Conservation (phyloP, 2,329 filamentous ascomycete genomes). For the Hymenoscyphus repandus region DNA sequence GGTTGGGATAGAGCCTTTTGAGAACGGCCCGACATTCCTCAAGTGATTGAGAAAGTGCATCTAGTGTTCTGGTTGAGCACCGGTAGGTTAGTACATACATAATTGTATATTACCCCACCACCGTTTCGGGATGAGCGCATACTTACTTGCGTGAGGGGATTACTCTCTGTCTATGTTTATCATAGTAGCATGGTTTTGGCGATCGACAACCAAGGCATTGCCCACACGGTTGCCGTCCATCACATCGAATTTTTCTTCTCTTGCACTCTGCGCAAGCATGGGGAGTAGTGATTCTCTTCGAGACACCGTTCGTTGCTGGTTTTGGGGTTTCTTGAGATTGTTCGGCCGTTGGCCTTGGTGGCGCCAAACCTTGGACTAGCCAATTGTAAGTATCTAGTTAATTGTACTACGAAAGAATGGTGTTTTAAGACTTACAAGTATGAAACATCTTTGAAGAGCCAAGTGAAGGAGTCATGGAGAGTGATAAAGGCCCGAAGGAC, state of each 20-base stretch:
- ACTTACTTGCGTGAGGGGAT: conserved; percentile 72
- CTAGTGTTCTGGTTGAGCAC: conserved; percentile 42
- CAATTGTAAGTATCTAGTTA: not conserved
- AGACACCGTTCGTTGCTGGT: conserved; percentile 32
- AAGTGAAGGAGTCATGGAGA: conserved; percentile 27
- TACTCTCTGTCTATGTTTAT: conserved; percentile 71
- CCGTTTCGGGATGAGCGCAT: conserved; percentile 1
- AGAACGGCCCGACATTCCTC: conserved; percentile 62
- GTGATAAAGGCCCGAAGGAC: conserved; percentile 5
- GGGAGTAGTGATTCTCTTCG: conserved; percentile 50
- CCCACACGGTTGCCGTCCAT: conserved; percentile 75
- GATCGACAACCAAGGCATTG: conserved; percentile 79
- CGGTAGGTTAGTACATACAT: conserved; percentile 17
- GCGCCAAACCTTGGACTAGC: conserved; percentile 30
- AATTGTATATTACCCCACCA: too few species aligned
- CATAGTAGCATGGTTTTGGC: conserved; percentile 73
- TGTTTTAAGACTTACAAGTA: conserved; percentile 27
- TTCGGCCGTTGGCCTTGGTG: conserved; percentile 24
- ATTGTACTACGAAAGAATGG: not conserved
- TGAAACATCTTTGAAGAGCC: conserved; percentile 30
- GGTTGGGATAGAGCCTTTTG: conserved; percentile 56
- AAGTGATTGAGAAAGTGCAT: conserved; percentile 58
- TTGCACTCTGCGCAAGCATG: conserved; percentile 74
- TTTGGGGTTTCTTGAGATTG: conserved; percentile 26
- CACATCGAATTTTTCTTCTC: conserved; percentile 77